Conservation (phyloP, 2,329 filamentous ascomycete species). For the Xylaria sp. region DNA sequence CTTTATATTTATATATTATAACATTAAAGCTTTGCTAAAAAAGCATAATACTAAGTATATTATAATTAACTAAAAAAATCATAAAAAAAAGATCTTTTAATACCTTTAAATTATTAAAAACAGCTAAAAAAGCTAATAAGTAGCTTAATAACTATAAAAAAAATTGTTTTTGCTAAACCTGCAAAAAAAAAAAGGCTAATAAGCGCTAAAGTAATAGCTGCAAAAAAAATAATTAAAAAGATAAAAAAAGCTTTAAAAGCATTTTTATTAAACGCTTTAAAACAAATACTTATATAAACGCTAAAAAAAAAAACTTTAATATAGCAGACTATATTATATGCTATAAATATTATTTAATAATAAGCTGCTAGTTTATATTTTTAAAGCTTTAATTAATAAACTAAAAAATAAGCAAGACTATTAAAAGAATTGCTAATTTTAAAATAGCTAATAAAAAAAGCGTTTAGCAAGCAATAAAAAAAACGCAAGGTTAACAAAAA, state of each 20-base stretch:
- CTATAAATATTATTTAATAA: neutral
- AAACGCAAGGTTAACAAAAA: neutral
- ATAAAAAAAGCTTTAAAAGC: neutral
- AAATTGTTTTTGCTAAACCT: neutral
- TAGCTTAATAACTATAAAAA: neutral
- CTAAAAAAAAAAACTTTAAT: neutral
- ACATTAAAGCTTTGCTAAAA: neutral
- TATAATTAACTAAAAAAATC: neutral
- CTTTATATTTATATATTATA: neutral
- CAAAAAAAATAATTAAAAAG: neutral
- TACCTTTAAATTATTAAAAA: neutral
- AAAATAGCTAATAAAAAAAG: neutral
- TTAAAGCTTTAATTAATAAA: neutral
- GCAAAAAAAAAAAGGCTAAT: neutral
- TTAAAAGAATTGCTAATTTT: neutral
- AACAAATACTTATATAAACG: neutral
- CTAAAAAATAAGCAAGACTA: neutral
- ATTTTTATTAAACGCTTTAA: neutral
- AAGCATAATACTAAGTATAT: neutral
- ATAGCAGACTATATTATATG: neutral
- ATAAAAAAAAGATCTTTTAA: neutral
- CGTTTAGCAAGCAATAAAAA: neutral
- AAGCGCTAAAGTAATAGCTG: neutral
- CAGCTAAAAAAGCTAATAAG: neutral
- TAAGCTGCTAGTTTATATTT: neutral